Evolutionary conservation across 768 basidiomycete species (phyloP).

Genomic region (Naematelia encephala): DNA sequence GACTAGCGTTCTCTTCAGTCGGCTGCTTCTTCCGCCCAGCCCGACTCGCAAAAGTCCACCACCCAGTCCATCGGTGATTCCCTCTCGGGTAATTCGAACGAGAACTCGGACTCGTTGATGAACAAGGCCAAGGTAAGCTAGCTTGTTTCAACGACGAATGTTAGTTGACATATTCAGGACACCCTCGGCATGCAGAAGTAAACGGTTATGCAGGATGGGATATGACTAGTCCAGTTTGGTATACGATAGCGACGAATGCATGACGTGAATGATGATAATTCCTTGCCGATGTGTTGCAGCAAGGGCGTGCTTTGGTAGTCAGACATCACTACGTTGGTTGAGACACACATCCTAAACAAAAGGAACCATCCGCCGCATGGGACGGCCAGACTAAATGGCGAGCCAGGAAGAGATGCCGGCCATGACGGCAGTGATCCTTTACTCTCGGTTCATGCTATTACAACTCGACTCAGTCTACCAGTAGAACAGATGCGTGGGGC

Average conservation of each 20-base stretch:
- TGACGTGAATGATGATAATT: too few species aligned
- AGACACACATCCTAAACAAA: too few species aligned
- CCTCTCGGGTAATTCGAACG: constrained; percentile 45
- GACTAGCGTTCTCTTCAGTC: constrained; percentile 15
- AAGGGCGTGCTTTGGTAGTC: too few species aligned
- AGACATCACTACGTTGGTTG: too few species aligned
- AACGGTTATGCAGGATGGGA: background rate
- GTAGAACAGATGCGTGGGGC: constrained; percentile 78
- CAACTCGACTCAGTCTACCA: constrained; percentile 57
- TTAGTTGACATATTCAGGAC: constrained; percentile 5
- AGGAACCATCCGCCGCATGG: too few species aligned
- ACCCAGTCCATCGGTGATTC: constrained; percentile 34
- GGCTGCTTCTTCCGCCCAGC: constrained; percentile 43
- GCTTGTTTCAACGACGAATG: background rate
- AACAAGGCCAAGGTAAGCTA: constrained; percentile 39
- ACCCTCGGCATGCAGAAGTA: constrained; percentile 24
- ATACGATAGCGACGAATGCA: background rate
- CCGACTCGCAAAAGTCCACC: constrained; percentile 41
- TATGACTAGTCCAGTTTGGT: background rate
- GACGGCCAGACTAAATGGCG: too few species aligned
- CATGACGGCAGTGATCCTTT: too few species aligned
- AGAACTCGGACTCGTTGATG: constrained; percentile 38
- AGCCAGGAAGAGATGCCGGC: too few species aligned
- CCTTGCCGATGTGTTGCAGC: too few species aligned
- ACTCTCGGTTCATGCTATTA: too few species aligned